Evolutionary conservation across 176 grass and related monocot species (phyloP).

Genomic region (Rhynchospora breviuscula): DNA sequence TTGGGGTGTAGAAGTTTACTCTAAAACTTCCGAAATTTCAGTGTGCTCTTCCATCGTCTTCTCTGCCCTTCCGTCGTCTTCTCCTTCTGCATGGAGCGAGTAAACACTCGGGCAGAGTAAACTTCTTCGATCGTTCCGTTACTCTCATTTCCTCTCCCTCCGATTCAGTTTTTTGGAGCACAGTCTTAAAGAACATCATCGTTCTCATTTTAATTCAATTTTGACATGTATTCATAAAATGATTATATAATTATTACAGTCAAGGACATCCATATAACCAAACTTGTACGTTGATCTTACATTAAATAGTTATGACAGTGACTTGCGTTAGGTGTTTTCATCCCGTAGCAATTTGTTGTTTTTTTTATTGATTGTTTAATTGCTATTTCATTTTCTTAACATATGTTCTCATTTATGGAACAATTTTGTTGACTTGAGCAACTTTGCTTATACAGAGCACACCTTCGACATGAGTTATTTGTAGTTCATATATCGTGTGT

Average conservation of each 20-base stretch:
- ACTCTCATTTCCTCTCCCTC: too few relatives aligned
- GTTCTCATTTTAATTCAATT: background rate
- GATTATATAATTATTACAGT: background rate
- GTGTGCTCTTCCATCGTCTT: too few relatives aligned
- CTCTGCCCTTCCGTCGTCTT: too few relatives aligned
- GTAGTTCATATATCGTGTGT: background rate
- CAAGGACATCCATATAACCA: slow-evolving; percentile 2
- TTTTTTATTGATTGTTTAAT: background rate
- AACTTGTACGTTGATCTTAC: background rate
- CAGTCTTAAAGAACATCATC: too few relatives aligned
- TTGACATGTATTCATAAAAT: background rate
- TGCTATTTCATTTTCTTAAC: background rate
- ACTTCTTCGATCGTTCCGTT: too few relatives aligned
- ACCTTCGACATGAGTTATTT: background rate
- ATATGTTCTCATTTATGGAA: background rate
- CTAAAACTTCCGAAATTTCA: too few relatives aligned
- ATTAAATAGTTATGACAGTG: background rate
- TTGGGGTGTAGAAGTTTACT: too few relatives aligned
- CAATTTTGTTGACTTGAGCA: background rate
- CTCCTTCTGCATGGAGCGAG: too few relatives aligned
- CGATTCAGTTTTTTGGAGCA: too few relatives aligned
- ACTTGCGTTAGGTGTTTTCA: background rate
- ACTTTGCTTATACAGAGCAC: background rate
- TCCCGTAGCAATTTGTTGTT: background rate
- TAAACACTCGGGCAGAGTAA: too few relatives aligned